Conservation (phyloP, 768 basidiomycete genomes). For the Suillus bovinus region DNA sequence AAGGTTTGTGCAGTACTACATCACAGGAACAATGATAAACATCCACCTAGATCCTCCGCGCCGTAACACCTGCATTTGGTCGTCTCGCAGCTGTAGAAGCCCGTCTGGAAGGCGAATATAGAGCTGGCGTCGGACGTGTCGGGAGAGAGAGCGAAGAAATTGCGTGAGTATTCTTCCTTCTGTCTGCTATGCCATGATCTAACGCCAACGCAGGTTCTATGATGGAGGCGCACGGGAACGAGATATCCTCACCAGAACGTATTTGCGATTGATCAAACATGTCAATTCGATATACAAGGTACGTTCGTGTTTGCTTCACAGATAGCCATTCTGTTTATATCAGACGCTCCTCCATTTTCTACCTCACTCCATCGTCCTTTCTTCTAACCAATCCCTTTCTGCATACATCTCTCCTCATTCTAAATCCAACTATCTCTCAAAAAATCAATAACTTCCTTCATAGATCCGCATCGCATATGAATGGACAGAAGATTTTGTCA, state of each 20-base stretch:
- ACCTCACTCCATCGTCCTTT: background rate
- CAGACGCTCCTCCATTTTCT: background rate
- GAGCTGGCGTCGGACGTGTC: conserved; percentile 82
- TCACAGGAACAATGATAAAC: background rate
- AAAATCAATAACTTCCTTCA: too few relatives aligned
- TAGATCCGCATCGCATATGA: conserved; percentile 89
- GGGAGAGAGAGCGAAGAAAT: conserved; percentile 92
- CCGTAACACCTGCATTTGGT: conserved; percentile 92
- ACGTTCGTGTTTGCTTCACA: conserved; percentile 11
- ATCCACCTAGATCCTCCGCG: conserved; percentile 56
- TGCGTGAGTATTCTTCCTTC: conserved; percentile 54
- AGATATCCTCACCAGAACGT: conserved; percentile 77
- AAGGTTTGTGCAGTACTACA: conserved; percentile 23
- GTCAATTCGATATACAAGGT: conserved; percentile 92
- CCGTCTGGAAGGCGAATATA: conserved; percentile 86
- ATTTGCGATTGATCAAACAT: conserved; percentile 80
- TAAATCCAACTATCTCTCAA: background rate
- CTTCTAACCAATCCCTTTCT: background rate
- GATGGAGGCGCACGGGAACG: conserved; percentile 84
- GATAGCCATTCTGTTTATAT: background rate
- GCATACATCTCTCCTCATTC: background rate
- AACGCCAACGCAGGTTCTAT: conserved; percentile 65
- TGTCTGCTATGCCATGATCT: background rate
- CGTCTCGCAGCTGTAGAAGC: conserved; percentile 87
- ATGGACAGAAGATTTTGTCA: conserved; percentile 97